A percentile compares a stretch with the other conserved stretches of the same genome.
These are phyloP conservation scores for Chrysosporium keratinophilum DNA, from an alignment of 2,329 filamentous ascomycete genomes.

Conservation along the genomic window DNA sequence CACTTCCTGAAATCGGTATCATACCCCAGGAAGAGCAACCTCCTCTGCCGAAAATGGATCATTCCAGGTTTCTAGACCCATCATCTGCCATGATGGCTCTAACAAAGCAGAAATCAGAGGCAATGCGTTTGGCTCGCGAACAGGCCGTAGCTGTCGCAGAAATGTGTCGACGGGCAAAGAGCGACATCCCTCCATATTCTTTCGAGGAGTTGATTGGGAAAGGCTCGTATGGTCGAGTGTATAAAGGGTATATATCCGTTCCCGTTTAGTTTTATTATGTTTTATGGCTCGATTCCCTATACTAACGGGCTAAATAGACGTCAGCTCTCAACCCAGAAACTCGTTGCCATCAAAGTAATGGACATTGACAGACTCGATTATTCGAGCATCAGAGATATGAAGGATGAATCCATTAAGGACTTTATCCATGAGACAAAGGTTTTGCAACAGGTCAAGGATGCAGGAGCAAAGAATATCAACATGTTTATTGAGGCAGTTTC, in stretches of 20 bases:
- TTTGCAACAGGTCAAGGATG: constrained; percentile 52
- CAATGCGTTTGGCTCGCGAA: constrained; percentile 38
- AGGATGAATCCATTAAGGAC: constrained; percentile 42
- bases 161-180: constrained; percentile 38
- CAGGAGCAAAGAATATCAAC: constrained; percentile 53
- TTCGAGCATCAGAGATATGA: constrained; percentile 36
- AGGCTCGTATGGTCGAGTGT: constrained; percentile 43
- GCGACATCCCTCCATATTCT: constrained; percentile 37
- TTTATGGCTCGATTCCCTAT: neutral
- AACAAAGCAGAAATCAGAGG: constrained; percentile 41
- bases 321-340: constrained; percentile 29
- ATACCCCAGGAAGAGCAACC: neutral
- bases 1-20: neutral
- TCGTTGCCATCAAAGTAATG: constrained; percentile 44
- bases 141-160: constrained; percentile 38
- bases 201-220: constrained; percentile 45
- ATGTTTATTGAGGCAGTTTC: constrained; percentile 54
- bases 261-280: neutral
- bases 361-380: constrained; percentile 43
- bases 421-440: constrained; percentile 55
- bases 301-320: constrained; percentile 19
- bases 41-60: constrained; percentile 21
- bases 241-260: constrained; percentile 33
- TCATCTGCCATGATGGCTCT: constrained; percentile 37
- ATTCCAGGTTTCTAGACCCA: constrained; percentile 29